phyloP scores from a whole-genome alignment of 2,329 filamentous ascomycete genomes.

The Aspergillus novoparasiticus region DNA sequence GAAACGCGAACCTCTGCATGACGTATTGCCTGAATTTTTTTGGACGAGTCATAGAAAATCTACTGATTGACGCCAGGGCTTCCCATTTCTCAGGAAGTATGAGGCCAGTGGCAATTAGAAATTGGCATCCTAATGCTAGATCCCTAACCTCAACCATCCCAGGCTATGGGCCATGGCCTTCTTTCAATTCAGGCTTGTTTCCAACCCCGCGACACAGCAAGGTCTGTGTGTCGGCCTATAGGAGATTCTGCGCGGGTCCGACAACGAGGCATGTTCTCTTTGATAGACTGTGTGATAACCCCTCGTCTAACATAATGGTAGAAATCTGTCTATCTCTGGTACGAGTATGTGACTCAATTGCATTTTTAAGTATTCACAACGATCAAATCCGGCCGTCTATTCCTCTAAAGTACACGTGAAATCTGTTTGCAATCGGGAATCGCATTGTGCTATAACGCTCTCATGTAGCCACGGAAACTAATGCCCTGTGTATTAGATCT shows the following conservation, averaged over 20 bases:
- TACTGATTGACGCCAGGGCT: neutral
- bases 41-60: neutral
- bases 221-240: neutral
- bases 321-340: conserved; percentile 15
- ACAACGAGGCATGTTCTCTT: conserved; percentile 22
- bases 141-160: conserved; percentile 10
- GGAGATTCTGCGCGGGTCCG: conserved; percentile 12
- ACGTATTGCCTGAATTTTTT: neutral
- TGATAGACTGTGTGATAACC: neutral
- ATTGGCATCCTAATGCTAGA: conserved; percentile 18
- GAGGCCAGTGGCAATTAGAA: conserved; percentile 7
- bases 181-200: neutral
- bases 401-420: neutral
- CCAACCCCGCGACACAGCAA: neutral
- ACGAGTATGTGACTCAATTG: conserved; percentile 6
- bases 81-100: conserved; percentile 8
- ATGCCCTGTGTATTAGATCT: neutral
- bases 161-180: neutral
- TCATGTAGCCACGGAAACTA: neutral
- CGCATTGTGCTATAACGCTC: no score
- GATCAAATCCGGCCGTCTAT: neutral
- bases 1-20: neutral
- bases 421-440: neutral
- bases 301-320: conserved; percentile 17
- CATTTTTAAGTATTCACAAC: neutral